phyloP scores from a whole-genome alignment of 1,284 basidiomycete genomes.

The Cronartium quercuum region DNA sequence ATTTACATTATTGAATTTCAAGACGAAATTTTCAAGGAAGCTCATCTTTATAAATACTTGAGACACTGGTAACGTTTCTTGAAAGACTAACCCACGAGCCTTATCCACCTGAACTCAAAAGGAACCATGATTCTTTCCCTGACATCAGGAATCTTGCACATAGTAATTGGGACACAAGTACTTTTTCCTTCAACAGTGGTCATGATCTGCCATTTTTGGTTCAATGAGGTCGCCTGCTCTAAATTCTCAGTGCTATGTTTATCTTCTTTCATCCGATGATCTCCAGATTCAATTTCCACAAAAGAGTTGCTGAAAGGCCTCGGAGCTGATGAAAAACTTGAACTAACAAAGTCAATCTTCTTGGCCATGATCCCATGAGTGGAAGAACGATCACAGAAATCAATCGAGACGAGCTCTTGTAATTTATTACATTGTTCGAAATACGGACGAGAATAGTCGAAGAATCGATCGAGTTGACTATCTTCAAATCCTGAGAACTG shows the following conservation, averaged over 20 bases:
- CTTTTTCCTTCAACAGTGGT: background rate
- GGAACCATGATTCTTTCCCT: conserved; percentile 15
- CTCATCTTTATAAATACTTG: no score
- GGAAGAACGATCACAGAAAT: conserved; percentile 16
- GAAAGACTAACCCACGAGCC: no score
- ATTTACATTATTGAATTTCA: no score
- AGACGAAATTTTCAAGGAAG: no score
- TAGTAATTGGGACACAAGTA: background rate
- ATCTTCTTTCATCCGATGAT: background rate
- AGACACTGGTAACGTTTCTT: no score
- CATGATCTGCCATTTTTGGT: background rate
- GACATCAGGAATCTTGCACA: conserved; percentile 5
- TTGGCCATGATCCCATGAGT: conserved; percentile 6
- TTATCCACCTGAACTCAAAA: conserved; percentile 15
- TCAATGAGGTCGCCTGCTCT: background rate
- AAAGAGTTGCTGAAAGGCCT: no score
- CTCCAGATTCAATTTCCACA: background rate
- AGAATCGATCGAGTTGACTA: background rate
- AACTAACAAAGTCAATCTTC: background rate
- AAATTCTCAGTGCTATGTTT: background rate
- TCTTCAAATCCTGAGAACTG: background rate
- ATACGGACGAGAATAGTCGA: conserved; percentile 6
- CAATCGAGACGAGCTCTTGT: conserved; percentile 15
- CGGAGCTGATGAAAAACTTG: background rate
- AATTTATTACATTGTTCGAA: background rate